A percentile compares a stretch with the other conserved stretches of the same genome.
Evolutionary conservation across 2,329 filamentous ascomycete genomes (phyloP).

Genomic region (Xylaria hypoxylon): DNA sequence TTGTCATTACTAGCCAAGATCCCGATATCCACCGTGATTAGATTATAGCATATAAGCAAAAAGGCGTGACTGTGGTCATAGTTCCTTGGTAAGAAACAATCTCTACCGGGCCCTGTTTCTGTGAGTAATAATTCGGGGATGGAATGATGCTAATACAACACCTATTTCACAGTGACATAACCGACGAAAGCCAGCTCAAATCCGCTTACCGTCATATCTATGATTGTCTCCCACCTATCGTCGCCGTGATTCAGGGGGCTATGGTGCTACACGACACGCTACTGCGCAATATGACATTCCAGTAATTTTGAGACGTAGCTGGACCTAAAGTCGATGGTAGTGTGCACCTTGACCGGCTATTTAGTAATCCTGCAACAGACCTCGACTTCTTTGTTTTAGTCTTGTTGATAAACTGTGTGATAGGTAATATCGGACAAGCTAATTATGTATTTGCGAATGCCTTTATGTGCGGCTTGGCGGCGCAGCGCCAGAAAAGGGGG

Average conservation of each 20-base stretch:
- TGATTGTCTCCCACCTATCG: neutral
- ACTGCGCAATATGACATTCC: constrained; percentile 42
- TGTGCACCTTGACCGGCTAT: constrained; percentile 45
- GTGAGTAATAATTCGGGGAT: neutral
- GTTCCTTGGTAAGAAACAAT: constrained; percentile 3
- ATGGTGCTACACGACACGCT: constrained; percentile 45
- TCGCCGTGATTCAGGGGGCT: constrained; percentile 26
- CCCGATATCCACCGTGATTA: constrained; percentile 22
- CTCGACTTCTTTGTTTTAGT: constrained; percentile 26
- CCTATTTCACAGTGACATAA: neutral
- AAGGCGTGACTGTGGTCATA: neutral
- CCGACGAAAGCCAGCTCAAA: neutral
- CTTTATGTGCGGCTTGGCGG: too few relatives aligned
- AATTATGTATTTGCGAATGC: too few relatives aligned
- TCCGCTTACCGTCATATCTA: constrained; percentile 1
- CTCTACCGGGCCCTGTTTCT: too few relatives aligned
- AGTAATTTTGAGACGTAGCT: constrained; percentile 37
- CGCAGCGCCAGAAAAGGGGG: too few relatives aligned
- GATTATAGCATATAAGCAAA: constrained; percentile 11
- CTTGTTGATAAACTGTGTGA: too few relatives aligned
- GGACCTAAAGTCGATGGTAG: constrained; percentile 46
- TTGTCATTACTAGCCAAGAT: constrained; percentile 40
- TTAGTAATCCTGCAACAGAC: neutral
- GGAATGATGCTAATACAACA: neutral
- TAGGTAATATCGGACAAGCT: too few relatives aligned